phyloP scores from a whole-genome alignment of 495 filamentous ascomycete species.

The Aspergillus conjunctus region DNA sequence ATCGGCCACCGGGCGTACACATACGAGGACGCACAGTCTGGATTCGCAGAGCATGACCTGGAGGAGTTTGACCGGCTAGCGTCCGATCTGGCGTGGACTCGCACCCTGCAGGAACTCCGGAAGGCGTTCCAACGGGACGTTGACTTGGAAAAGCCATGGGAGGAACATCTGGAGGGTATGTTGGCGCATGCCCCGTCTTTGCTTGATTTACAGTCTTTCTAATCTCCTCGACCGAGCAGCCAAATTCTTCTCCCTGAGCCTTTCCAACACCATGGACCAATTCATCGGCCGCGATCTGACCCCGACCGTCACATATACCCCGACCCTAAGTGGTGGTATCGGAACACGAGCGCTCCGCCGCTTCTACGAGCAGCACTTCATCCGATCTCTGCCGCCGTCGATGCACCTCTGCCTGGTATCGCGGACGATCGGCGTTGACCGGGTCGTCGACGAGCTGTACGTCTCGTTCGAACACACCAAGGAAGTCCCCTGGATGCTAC shows the following conservation, averaged over 20 bases:
- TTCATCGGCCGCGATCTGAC: constrained; percentile 50
- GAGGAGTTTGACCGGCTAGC: constrained; percentile 56
- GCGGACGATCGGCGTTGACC: constrained; percentile 63
- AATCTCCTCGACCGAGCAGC: neutral
- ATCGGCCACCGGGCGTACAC: constrained; percentile 47
- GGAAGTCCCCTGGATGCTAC: constrained; percentile 78
- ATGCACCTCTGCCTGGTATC: constrained; percentile 70
- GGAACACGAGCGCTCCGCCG: constrained; percentile 63
- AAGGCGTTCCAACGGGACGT: constrained; percentile 61
- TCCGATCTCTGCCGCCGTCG: constrained; percentile 67
- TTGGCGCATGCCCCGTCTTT: neutral
- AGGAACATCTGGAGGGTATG: constrained; percentile 60
- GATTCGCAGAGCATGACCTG: constrained; percentile 61
- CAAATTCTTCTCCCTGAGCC: constrained; percentile 51
- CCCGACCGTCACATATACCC: constrained; percentile 58
- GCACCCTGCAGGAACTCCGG: constrained; percentile 51
- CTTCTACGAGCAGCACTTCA: constrained; percentile 78
- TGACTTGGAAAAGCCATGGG: constrained; percentile 61
- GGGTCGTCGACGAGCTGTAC: constrained; percentile 63
- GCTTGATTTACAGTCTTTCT: neutral
- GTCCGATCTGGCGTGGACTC: constrained; percentile 56
- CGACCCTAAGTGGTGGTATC: constrained; percentile 71
- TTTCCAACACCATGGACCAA: constrained; percentile 53
- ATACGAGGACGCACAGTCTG: constrained; percentile 50
- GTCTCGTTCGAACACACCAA: constrained; percentile 69